Conservation (phyloP, 345 rosid species). For the Cochlearia excelsa region DNA sequence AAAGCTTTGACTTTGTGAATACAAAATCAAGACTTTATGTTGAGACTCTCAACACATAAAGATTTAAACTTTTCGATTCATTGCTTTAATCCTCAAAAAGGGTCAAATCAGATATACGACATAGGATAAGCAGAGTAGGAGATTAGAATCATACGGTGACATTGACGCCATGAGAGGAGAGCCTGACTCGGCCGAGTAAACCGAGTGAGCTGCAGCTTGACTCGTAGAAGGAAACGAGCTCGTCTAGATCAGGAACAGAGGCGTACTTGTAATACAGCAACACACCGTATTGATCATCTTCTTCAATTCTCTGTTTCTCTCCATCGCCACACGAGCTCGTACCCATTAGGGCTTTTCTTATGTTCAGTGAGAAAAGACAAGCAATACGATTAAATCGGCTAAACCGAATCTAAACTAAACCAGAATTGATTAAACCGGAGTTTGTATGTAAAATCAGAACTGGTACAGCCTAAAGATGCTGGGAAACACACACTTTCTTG, state of each 20-base stretch:
- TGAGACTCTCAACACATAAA: constrained; percentile 11
- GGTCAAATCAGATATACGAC: background rate
- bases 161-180: constrained; percentile 79
- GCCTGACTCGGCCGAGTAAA: constrained; percentile 83
- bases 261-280: constrained; percentile 79
- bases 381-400: background rate
- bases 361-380: background rate
- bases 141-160: constrained; percentile 63
- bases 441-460: no score
- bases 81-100: background rate
- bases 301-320: constrained; percentile 28
- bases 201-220: constrained; percentile 67
- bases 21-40: background rate
- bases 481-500: no score
- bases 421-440: no score
- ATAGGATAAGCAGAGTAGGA: constrained; percentile 1
- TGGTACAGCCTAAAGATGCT: no score
- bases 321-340: constrained; percentile 26
- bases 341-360: constrained; percentile 34
- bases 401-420: no score
- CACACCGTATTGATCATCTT: constrained; percentile 53
- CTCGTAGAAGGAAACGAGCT: constrained; percentile 67
- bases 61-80: background rate
- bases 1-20: constrained; percentile 8
- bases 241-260: constrained; percentile 51